phyloP scores from a whole-genome alignment of 2,329 filamentous ascomycete genomes.

The Fusarium sp. region DNA sequence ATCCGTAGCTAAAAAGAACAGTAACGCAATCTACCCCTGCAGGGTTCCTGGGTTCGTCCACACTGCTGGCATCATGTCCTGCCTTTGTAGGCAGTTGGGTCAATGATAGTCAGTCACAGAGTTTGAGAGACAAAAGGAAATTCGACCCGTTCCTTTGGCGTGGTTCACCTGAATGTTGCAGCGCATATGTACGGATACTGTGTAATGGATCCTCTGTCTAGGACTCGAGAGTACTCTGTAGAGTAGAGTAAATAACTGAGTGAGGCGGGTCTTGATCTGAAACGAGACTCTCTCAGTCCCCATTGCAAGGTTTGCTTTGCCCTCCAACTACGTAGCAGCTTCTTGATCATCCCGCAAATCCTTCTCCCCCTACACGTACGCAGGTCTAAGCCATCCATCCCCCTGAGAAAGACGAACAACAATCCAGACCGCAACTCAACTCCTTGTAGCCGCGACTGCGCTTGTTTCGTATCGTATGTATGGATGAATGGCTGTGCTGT shows the following conservation, averaged over 20 bases:
- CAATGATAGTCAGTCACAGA: neutral
- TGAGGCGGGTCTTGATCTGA: slow-evolving; percentile 39
- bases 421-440: neutral
- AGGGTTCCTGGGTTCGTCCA: slow-evolving; percentile 33
- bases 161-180: slow-evolving; percentile 42
- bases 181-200: slow-evolving; percentile 5
- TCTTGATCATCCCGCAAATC: slow-evolving; percentile 20
- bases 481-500: slow-evolving; percentile 1
- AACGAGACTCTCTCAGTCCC: slow-evolving; percentile 28
- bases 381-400: neutral
- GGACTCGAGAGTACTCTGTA: neutral
- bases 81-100: slow-evolving; percentile 22
- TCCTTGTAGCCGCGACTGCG: slow-evolving; percentile 29
- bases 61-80: slow-evolving; percentile 26
- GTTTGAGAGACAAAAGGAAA: slow-evolving; percentile 21
- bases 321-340: slow-evolving; percentile 17
- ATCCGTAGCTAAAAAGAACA: slow-evolving; percentile 1
- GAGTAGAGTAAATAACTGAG: neutral
- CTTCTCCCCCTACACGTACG: neutral
- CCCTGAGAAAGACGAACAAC: slow-evolving; percentile 3
- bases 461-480: slow-evolving; percentile 38
- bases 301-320: slow-evolving; percentile 35
- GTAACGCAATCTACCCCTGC: slow-evolving; percentile 18
- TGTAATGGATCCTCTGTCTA: slow-evolving; percentile 3
- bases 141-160: slow-evolving; percentile 27